Evolutionary conservation across 805 yeast species (phyloP).

Genomic region (Cyberlindnera maritima): DNA sequence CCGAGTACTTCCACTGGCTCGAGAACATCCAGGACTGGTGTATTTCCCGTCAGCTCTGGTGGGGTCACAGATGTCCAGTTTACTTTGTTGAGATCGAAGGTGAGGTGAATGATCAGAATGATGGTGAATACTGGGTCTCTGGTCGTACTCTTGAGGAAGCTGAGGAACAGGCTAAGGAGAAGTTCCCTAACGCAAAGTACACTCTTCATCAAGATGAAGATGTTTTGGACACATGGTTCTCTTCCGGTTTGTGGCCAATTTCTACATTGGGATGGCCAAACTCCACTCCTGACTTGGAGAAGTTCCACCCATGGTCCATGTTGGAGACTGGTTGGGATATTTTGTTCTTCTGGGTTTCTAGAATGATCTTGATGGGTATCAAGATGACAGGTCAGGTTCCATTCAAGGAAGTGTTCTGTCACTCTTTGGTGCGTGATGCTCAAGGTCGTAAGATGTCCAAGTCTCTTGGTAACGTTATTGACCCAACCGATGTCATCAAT

Average conservation of each 20-base stretch:
- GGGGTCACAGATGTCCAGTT: conserved; percentile 99
- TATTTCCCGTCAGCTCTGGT: conserved; percentile 90
- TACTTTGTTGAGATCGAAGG: conserved; percentile 85
- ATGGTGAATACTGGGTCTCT: conserved; percentile 84
- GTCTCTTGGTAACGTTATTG: conserved; percentile 94
- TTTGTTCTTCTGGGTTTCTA: conserved; percentile 96
- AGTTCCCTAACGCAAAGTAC: conserved; percentile 68
- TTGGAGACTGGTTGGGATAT: conserved; percentile 99
- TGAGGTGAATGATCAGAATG: conserved; percentile 49
- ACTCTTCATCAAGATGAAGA: conserved; percentile 91
- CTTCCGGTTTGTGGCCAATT: conserved; percentile 97
- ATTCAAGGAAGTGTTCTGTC: conserved; percentile 96
- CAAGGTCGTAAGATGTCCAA: conserved; percentile 99
- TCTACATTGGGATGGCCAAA: conserved; percentile 97
- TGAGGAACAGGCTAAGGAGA: conserved; percentile 67
- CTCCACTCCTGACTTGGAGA: conserved; percentile 65
- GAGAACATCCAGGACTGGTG: conserved; percentile 99
- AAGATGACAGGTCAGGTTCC: conserved; percentile 91
- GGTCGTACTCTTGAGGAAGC: conserved; percentile 87
- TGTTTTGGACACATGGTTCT: conserved; percentile 98
- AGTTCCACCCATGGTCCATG: conserved; percentile 87
- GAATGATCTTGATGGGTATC: conserved; percentile 91
- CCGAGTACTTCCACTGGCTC: conserved; percentile 94
- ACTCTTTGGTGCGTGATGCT: conserved; percentile 97
- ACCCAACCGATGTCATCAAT: conserved; percentile 89